phyloP scores from a whole-genome alignment of 441 rosid species.

The Breynia disticha region DNA sequence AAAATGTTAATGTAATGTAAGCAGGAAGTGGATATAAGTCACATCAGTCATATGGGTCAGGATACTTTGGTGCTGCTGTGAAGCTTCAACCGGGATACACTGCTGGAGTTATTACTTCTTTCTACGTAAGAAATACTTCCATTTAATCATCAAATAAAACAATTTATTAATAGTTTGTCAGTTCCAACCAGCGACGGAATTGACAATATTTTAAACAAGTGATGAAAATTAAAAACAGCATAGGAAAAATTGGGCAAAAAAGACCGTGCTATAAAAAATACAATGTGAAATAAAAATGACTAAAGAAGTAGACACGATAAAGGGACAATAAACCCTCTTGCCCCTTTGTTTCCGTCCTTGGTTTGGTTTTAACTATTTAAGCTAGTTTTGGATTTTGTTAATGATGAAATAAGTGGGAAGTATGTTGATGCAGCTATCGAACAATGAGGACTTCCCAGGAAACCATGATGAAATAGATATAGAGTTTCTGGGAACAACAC shows the following conservation, averaged over 20 bases:
- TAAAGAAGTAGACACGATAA: too few relatives aligned
- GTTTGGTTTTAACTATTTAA: too few relatives aligned
- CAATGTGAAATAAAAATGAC: too few relatives aligned
- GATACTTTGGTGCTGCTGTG: slow-evolving; percentile 77
- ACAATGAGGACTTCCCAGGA: slow-evolving; percentile 76
- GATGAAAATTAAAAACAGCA: too few relatives aligned
- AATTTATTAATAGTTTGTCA: too few relatives aligned
- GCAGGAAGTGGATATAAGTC: slow-evolving; percentile 94
- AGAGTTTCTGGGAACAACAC: slow-evolving; percentile 85
- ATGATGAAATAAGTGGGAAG: neutral
- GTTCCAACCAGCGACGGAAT: too few relatives aligned
- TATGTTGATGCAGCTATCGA: slow-evolving; percentile 48
- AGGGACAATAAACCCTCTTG: too few relatives aligned
- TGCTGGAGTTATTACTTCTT: slow-evolving; percentile 85
- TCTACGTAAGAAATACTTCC: slow-evolving; percentile 40
- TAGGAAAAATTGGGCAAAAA: too few relatives aligned
- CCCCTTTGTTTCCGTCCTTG: too few relatives aligned
- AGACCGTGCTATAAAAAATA: too few relatives aligned
- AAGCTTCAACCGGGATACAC: slow-evolving; percentile 89
- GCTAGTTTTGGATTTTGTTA: too few relatives aligned
- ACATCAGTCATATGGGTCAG: slow-evolving; percentile 55
- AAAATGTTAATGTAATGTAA: slow-evolving; percentile 4
- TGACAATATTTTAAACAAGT: too few relatives aligned
- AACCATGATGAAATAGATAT: slow-evolving; percentile 90
- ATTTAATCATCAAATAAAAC: neutral